phyloP scores from a whole-genome alignment of 176 grass and related monocot genomes.

The Musa schizocarpa region DNA sequence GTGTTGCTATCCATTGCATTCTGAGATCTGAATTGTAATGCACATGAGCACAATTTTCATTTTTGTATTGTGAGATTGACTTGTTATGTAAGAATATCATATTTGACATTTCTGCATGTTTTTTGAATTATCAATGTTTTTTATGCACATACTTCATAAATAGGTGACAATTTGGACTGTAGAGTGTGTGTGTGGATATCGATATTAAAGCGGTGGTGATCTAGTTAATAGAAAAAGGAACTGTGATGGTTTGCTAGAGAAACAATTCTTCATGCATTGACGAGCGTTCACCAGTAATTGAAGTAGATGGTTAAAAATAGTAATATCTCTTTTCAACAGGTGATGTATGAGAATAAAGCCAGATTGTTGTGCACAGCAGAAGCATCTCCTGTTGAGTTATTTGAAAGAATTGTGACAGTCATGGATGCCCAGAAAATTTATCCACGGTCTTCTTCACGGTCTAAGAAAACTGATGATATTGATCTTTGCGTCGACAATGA shows the following conservation, averaged over 20 bases:
- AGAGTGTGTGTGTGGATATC: no score
- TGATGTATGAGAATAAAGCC: slow-evolving; percentile 85
- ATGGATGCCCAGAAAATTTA: slow-evolving; percentile 44
- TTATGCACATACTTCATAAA: no score
- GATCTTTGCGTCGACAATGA: slow-evolving; percentile 88
- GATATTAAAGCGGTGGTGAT: no score
- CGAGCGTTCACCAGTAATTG: no score
- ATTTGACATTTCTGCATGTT: no score
- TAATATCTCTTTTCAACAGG: slow-evolving; percentile 25
- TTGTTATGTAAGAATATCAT: no score
- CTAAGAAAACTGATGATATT: slow-evolving; percentile 43
- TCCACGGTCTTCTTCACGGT: slow-evolving; percentile 42
- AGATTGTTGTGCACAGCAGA: slow-evolving; percentile 77
- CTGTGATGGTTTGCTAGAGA: neutral
- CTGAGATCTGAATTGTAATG: no score
- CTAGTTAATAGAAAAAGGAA: neutral
- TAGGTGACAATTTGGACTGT: no score
- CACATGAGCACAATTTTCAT: no score
- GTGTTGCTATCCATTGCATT: no score
- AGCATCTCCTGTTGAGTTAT: slow-evolving; percentile 51
- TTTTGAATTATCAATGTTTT: no score
- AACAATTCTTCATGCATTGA: neutral
- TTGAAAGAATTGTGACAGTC: slow-evolving; percentile 58
- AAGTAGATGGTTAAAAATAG: neutral
- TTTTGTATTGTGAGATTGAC: no score